Percentiles rank a stretch among this genome's conserved stretches.
phyloP scores from a whole-genome alignment of 2,329 filamentous ascomycete species.

The Ophiobolus disseminans region DNA sequence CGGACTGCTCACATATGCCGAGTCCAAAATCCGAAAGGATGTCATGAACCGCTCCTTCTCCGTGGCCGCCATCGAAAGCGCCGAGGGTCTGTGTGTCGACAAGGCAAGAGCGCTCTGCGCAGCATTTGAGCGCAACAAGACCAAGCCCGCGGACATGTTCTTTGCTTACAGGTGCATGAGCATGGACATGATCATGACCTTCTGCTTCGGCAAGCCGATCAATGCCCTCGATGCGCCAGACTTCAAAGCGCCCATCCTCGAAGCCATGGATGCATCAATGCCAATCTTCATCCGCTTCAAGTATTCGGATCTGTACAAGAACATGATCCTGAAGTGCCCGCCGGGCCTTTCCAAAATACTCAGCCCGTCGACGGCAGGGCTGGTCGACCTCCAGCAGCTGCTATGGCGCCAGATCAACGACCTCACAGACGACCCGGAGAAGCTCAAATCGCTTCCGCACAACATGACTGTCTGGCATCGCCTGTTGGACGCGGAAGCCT shows the following conservation, averaged over 20 bases:
- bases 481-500: constrained; percentile 42
- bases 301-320: constrained; percentile 48
- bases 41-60: constrained; percentile 54
- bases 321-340: constrained; percentile 48
- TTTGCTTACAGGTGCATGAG: constrained; percentile 37
- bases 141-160: constrained; percentile 29
- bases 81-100: constrained; percentile 47
- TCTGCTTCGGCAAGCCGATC: constrained; percentile 51
- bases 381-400: constrained; percentile 50
- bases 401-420: constrained; percentile 42
- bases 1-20: constrained; percentile 49
- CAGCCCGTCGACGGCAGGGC: constrained; percentile 46
- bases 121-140: constrained; percentile 32
- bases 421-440: constrained; percentile 38
- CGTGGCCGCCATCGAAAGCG: constrained; percentile 43
- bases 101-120: constrained; percentile 46
- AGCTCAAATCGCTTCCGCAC: constrained; percentile 42
- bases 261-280: constrained; percentile 50
- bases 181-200: constrained; percentile 27
- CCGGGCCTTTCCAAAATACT: constrained; percentile 46
- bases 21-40: constrained; percentile 52
- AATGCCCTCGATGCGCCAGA: constrained; percentile 48
- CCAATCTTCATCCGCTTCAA: constrained; percentile 50
- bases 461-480: constrained; percentile 49
- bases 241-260: constrained; percentile 52